Evolutionary conservation across 2,329 filamentous ascomycete genomes (phyloP), one percentile per base, ranked within the genome.

Genomic region (Colletotrichum tropicicola): DNA sequence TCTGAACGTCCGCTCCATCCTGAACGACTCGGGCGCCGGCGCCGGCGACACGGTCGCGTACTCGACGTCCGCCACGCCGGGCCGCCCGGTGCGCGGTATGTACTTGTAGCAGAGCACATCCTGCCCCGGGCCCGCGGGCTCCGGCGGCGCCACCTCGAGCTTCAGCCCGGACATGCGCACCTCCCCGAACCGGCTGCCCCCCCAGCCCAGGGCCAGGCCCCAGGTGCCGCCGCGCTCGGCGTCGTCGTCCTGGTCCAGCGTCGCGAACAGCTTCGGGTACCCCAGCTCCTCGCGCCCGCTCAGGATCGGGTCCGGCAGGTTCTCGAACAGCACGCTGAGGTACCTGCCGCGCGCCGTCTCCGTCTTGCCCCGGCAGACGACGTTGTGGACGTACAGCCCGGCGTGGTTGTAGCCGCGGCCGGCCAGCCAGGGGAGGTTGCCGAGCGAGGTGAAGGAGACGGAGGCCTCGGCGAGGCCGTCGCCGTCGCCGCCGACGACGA

Each of bases 341-440:
- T 85, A 90, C 0, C 83, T 83, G 1, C 87, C 88, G 6, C 73
- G 73, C 0, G 78, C 74, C 0, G 76, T 75, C 1, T 86, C 86
- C 55, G 73, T 85, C 73, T 79, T 76, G 66, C 82, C 84, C 1
- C 74, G 79, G 68, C 88, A 89, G 66, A 87, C 74, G 1, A 90
- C 84, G 0, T 85, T 87, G 62, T 91, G 88, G 15, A 91, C 82
- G 69, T 87, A 90, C 0, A 91, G 78, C 0, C 87, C 88, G 8
- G 87, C 76, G 68, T 84, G 82, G 13, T 77, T 81, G 70, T 90
- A 91, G 1, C 87, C 87, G 0, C 76, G 73, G 1, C 88, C 88
- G 2, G 85, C 87, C 0, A 91, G 80, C 87, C 88, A 91, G 37
- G 83, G 78, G 78, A 91, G 83, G 0, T 83, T 82, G 25, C 77